Base-by-base conservation (phyloP, 208 protist genomes). In the Trypanosoma melophagium region DNA sequence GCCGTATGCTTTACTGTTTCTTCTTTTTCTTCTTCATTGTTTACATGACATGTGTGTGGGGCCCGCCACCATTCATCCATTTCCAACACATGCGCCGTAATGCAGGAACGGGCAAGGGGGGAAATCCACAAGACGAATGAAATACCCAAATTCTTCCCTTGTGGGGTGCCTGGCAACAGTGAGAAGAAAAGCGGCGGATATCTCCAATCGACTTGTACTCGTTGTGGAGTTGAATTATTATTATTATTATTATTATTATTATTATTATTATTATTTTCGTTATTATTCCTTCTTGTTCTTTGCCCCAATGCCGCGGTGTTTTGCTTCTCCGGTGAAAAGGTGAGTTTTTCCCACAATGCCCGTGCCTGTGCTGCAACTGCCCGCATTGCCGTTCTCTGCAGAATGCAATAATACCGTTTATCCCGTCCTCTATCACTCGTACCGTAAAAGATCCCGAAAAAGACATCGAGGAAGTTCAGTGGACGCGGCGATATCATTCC, bases 301-400 rank as follows among this genome's bases (percentile, higher is more conserved):
- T 9, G 2, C 55, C 56, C 2, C 17, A 7, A 19, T 56, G 25
- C 49, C 25, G 47, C 47, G 14, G 5, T 4, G 14, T 1, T 41
- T 12, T 50, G 16, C 12, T 14, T 53, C 22, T 65, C 60, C 12
- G 61, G 57, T 3, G 62, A 52, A 61, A 69, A 75, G 10, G 69
- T 75, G 35, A 75, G 56, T 17, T 69, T 66, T n/a, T 75, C 69
- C 69, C 69, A 75, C 7, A 75, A 47, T 25, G 69, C 69, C 40
- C 54, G 50, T 57, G 69, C 60, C 51, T 75, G 53, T 22, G 52
- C 62, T n/a, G 56, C 62, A 16, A 69, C 53, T 0, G 62, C 40
- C 14, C 69, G 53, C 69, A 75, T 69, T 22, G 62, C 69, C 4
- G 69, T 75, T 19, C 35, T 42, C 47, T 75, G 69, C 1, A 75